A percentile compares a stretch with the other conserved stretches of the same genome.
phyloP scores from a whole-genome alignment of 768 basidiomycete species.

The Ramaria sp. region DNA sequence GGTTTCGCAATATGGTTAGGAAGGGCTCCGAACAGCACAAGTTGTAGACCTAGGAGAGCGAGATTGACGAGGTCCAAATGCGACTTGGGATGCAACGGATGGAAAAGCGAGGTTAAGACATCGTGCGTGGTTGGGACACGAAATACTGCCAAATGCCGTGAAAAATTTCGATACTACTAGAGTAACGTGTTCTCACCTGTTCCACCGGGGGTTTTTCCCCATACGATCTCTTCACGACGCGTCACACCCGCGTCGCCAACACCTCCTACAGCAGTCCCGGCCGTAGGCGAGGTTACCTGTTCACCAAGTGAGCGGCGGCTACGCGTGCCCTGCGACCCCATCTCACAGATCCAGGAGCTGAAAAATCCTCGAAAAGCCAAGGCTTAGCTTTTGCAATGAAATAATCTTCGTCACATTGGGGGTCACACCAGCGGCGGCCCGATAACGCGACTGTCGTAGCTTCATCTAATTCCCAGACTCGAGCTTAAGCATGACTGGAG shows the following conservation, averaged over 20 bases:
- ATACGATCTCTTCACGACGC: slow-evolving; percentile 52
- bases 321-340: slow-evolving; percentile 1
- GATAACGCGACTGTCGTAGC: no score
- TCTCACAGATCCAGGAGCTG: not conserved
- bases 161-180: slow-evolving; percentile 9
- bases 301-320: slow-evolving; percentile 2
- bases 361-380: not conserved
- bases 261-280: not conserved
- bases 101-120: slow-evolving; percentile 74
- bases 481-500: not conserved
- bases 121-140: slow-evolving; percentile 88
- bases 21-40: slow-evolving; percentile 60
- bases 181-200: slow-evolving; percentile 37
- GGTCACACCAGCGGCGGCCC: no score
- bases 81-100: slow-evolving; percentile 76
- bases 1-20: slow-evolving; percentile 40
- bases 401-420: not conserved
- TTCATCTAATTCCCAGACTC: no score
- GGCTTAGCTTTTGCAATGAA: not conserved
- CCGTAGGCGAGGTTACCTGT: not conserved
- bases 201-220: slow-evolving; percentile 79
- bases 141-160: slow-evolving; percentile 50
- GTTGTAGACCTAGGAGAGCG: slow-evolving; percentile 64
- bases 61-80: slow-evolving; percentile 83
- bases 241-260: not conserved